Evolutionary conservation across 768 basidiomycete genomes (phyloP).

Genomic region (Amanita jacksonii): DNA sequence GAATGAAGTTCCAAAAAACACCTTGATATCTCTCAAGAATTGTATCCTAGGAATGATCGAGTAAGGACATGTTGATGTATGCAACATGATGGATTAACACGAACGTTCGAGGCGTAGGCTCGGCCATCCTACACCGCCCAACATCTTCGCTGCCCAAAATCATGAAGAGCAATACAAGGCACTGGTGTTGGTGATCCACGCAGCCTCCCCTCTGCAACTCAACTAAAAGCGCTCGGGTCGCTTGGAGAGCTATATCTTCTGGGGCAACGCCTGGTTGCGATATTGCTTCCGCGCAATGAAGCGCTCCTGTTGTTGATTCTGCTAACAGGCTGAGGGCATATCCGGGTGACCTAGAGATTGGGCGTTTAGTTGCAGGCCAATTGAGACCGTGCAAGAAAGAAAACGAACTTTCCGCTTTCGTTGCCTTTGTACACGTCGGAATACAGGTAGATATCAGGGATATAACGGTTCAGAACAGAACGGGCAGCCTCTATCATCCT

Average conservation of each 20-base stretch:
- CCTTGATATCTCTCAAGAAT: conserved; percentile 74
- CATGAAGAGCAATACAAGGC: conserved; percentile 81
- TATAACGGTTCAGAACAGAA: conserved; percentile 89
- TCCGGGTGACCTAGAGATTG: conserved; percentile 71
- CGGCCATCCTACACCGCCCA: conserved; percentile 78
- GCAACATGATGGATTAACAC: conserved; percentile 22
- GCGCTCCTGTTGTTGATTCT: conserved; percentile 83
- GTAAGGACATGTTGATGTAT: neutral
- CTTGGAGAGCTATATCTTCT: conserved; percentile 84
- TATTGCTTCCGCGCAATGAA: conserved; percentile 81
- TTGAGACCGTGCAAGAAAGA: too few species aligned
- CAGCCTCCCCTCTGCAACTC: conserved; percentile 84
- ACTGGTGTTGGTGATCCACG: conserved; percentile 84
- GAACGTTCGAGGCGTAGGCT: conserved; percentile 74
- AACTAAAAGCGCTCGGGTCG: conserved; percentile 66
- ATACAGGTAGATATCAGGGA: conserved; percentile 97
- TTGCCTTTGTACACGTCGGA: conserved; percentile 98
- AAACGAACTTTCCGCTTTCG: conserved; percentile 81
- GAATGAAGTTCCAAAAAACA: conserved; percentile 88
- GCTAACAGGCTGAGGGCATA: conserved; percentile 88
- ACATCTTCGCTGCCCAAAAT: conserved; percentile 97
- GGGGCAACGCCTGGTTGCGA: conserved; percentile 80
- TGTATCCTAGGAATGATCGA: conserved; percentile 54
- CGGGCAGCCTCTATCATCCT: conserved; percentile 94
- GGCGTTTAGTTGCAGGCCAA: conserved; percentile 27